Evolutionary conservation across 192 early-diverging fungal genomes (phyloP), one percentile per base, ranked within the genome.

Genomic region (Coemansia sp.): DNA sequence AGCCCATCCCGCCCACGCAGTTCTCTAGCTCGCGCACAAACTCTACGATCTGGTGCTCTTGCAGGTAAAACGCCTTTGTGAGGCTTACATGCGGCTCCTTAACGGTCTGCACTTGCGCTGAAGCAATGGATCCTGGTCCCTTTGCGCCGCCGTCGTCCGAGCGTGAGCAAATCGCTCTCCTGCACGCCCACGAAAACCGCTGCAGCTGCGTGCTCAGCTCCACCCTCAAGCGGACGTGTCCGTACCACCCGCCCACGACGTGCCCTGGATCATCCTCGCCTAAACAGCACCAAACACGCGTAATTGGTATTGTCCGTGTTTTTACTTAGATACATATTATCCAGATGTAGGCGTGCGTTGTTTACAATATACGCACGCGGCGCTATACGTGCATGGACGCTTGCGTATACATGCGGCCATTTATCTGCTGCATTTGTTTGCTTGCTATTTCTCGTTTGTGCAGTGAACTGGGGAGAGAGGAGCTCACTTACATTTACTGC

Each of bases 161-260:
- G 67, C 67, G 62, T 65, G 42, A 40, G 68, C 71, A 70, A 59
- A 68, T 68, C 59, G 25, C 31, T 8, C 60, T 47, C 42, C 67
- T 59, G 71, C 71, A 74, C 31, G 43, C 32, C 43, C 25, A 15
- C 20, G 53, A 53, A 37, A 74, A 29, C 15, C 42, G 25, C 27
- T 62, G 40, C 36, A 74, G 61, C 56, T 62, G 65, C 45, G 19
- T 46, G 39, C 31, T 59, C 24, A 15, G 27, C 25, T 39, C 17
- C 32, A 82, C 36, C 29, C 20, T 43, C 74, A 82, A 36, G 15
- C 64, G 57, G 29, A 82, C 66, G 40, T 73, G 79, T 6, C 79
- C 79, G 1, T 70, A 53, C 79, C 79, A 82, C 37, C 79, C 79
- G 54, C 79, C 79, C 20, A 36, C 40, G 35, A 76, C 79, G 39